Conservation (phyloP, 306 rosid species). For the Cucurbita ficifolia region DNA sequence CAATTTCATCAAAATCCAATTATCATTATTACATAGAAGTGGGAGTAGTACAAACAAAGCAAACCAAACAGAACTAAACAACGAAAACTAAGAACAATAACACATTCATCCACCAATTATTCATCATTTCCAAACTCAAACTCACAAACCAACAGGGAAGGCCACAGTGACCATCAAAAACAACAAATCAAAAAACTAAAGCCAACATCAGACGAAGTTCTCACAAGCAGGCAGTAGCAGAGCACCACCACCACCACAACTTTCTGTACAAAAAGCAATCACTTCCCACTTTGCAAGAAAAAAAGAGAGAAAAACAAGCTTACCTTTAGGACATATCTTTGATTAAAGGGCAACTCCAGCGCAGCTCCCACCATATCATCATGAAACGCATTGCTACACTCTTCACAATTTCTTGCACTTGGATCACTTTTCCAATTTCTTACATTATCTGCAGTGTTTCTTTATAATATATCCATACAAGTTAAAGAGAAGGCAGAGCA, state of each 20-base stretch:
- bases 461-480: slow-evolving; percentile 17
- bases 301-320: slow-evolving; percentile 20
- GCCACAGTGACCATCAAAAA: neutral
- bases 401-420: neutral
- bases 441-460: slow-evolving; percentile 9
- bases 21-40: neutral
- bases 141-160: neutral
- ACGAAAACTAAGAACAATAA: neutral
- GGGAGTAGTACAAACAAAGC: neutral
- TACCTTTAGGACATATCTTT: slow-evolving; percentile 30
- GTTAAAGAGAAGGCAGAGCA: slow-evolving; percentile 25
- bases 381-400: neutral
- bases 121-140: slow-evolving; percentile 2
- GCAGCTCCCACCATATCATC: slow-evolving; percentile 11
- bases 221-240: neutral
- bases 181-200: neutral
- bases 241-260: slow-evolving; percentile 10
- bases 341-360: slow-evolving; percentile 22
- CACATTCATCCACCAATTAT: slow-evolving; percentile 8
- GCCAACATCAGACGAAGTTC: neutral
- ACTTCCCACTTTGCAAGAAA: slow-evolving; percentile 24
- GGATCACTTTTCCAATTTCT: slow-evolving; percentile 25
- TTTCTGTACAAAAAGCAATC: slow-evolving; percentile 22
- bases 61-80: neutral
- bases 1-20: neutral